These are phyloP conservation scores for Globisporangium carolinianum DNA, from an alignment of 352 stramenopile species.

Conservation along the genomic window DNA sequence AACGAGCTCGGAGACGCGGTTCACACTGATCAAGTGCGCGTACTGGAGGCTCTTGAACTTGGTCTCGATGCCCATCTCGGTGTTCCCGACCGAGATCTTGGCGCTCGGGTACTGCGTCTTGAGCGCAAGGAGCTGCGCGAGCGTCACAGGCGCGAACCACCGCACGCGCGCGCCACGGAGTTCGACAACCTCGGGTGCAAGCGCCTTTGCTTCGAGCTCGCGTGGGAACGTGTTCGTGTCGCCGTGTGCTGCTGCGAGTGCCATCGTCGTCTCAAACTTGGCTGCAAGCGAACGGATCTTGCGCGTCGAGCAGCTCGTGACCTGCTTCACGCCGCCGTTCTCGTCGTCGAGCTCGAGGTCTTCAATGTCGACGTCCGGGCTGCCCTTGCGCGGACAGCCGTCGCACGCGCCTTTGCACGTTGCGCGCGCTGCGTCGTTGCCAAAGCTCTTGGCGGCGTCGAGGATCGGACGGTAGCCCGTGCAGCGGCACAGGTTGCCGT, in stretches of 20 bases:
- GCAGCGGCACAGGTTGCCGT: conserved; percentile 95
- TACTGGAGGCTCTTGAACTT: conserved; percentile 91
- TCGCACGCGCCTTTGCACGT: conserved; percentile 61
- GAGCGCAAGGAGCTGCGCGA: conserved; percentile 84
- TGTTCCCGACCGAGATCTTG: conserved; percentile 96
- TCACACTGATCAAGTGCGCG: conserved; percentile 59
- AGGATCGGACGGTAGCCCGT: conserved; percentile 85
- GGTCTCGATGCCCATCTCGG: conserved; percentile 95
- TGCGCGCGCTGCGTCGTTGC: conserved; percentile 41
- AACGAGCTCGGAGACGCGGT: conserved; percentile 55
- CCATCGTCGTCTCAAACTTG: conserved; percentile 21
- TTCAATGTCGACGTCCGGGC: conserved; percentile 43
- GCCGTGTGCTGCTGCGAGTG: conserved; percentile 13
- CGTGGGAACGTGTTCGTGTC: conserved; percentile 34
- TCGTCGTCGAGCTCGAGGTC: conserved; percentile 26
- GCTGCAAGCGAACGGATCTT: conserved; percentile 58
- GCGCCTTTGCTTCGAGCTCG: conserved; percentile 53
- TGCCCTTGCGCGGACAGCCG: conserved; percentile 57
- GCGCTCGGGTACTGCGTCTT: conserved; percentile 75
- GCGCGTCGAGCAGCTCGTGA: conserved; percentile 55
- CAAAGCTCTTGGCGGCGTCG: conserved; percentile 86
- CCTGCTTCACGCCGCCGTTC: conserved; percentile 21
- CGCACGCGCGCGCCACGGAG: conserved; percentile 71
- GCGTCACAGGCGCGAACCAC: conserved; percentile 91
- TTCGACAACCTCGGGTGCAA: conserved; percentile 45